A percentile compares a stretch with the other conserved stretches of the same genome.
phyloP scores from a whole-genome alignment of 257 asterid genomes.

The Apocynum venetum region DNA sequence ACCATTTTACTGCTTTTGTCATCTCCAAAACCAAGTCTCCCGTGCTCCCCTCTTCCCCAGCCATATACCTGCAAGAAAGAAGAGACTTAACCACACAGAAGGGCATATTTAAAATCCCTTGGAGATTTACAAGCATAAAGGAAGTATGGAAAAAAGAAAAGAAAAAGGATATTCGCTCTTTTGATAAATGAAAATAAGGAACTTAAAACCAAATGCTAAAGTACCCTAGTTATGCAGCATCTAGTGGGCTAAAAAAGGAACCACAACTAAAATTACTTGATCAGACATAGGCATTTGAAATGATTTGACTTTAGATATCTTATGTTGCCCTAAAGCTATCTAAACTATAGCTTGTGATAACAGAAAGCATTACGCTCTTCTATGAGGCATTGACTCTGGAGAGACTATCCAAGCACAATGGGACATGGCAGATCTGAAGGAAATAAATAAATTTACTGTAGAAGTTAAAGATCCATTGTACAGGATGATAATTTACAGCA shows the following conservation, averaged over 20 bases:
- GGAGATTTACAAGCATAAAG: background rate
- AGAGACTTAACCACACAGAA: background rate
- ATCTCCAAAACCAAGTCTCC: slow-evolving; percentile 98
- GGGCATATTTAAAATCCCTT: background rate
- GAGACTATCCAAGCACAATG: background rate
- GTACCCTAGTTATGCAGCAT: background rate
- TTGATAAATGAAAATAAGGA: background rate
- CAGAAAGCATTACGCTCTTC: background rate
- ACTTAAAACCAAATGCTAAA: background rate
- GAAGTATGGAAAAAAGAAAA: background rate
- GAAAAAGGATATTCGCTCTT: background rate
- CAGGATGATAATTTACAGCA: background rate
- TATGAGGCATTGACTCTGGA: background rate
- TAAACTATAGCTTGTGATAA: background rate
- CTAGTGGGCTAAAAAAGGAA: background rate
- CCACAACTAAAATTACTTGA: background rate
- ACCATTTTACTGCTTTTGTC: slow-evolving; percentile 99
- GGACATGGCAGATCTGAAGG: background rate
- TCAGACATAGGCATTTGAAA: background rate
- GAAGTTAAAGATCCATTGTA: background rate
- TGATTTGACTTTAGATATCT: background rate
- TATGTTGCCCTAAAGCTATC: background rate
- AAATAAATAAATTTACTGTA: background rate
- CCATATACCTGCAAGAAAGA: slow-evolving; percentile 67
- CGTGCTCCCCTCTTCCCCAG: slow-evolving; percentile 99